Evolutionary conservation across 2,329 filamentous ascomycete genomes (phyloP).

Genomic region (Huntiella bhutanensis): DNA sequence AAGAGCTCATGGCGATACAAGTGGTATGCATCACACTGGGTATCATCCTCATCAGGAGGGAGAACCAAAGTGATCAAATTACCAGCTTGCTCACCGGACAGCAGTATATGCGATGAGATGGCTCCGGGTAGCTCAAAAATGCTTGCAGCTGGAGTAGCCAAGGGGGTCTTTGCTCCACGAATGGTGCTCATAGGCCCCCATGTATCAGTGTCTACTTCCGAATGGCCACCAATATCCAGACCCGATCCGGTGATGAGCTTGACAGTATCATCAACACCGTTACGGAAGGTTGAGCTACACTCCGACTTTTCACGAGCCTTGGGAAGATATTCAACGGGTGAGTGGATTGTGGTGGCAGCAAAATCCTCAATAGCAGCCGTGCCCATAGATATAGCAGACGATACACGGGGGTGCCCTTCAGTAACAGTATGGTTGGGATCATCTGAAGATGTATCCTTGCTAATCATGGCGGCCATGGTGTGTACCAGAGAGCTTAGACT

Average conservation of each 20-base stretch:
- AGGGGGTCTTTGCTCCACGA: constrained; percentile 4
- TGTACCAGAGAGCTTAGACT: constrained; percentile 10
- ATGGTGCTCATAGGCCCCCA: not conserved
- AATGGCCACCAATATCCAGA: constrained; percentile 1
- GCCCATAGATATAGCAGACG: too few relatives aligned
- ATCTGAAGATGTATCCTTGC: constrained; percentile 1
- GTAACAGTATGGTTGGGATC: not conserved
- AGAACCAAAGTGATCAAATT: constrained; percentile 10
- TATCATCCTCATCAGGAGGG: constrained; percentile 3
- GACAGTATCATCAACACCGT: constrained; percentile 10
- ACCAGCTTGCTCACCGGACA: not conserved
- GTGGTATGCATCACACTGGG: constrained; percentile 10
- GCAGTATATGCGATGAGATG: not conserved
- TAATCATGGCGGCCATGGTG: constrained; percentile 8
- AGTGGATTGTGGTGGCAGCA: not conserved
- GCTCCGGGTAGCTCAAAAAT: constrained; percentile 3
- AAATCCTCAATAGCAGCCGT: not conserved
- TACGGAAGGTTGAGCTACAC: constrained; percentile 11
- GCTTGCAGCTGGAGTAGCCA: constrained; percentile 7
- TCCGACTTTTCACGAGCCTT: constrained; percentile 10
- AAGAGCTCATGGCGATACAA: constrained; percentile 9
- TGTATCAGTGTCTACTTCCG: not conserved
- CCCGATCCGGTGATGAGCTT: constrained; percentile 10
- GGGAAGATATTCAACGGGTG: constrained; percentile 7
- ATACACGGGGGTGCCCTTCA: too few relatives aligned